Evolutionary conservation across 768 basidiomycete species (phyloP), one percentile per base, ranked within the genome.

Genomic region (Suillus clintonianus): DNA sequence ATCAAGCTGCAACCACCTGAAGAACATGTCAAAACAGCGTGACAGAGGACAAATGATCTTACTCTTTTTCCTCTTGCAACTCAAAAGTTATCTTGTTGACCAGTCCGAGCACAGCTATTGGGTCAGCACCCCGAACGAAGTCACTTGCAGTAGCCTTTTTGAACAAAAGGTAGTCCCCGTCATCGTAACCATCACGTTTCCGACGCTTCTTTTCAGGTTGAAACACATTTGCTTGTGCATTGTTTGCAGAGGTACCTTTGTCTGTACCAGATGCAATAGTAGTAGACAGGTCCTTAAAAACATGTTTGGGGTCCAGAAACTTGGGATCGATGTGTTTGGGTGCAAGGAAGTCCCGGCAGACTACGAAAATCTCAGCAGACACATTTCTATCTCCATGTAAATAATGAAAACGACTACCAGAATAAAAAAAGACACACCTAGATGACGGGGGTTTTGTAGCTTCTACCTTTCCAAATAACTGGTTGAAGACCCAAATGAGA

Each of bases 321-420:
- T 97, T 97, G 15, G 97, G 95, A 72, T 99, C 97, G 70, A 99
- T 97, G 69, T 90, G 85, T 76, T 93, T 95, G 3, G 97, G 97
- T 10, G 96, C 95, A 62, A 94, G 85, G 80, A 94, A 99, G 63
- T 93, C 94, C 62, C 90, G 90, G 77, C 97, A 99, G 57, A 98
- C 94, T 69, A 99, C 97, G 83, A 99, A 99, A 73, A 99, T 99
- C 78, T 99, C 97, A 14, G 97, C 97, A 50, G 97, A 99, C 50
- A 99, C 97, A 79, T 97, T 98, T 80, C 96, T 96, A 43, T 41
- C 59, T 43, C 45, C 24, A 41, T 1, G 8, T 30, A 59, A 43
- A 62, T 59, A 24, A 37, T 0, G 9, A 34, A 37, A 24, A 45
- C 8, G 22, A 43, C 39, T 36, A 41, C 39, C 37, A 19, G 41